Percentiles rank a stretch among this genome's conserved stretches.
Evolutionary conservation across 2,329 filamentous ascomycete species (phyloP).

Genomic region (Colletotrichum caudatum): DNA sequence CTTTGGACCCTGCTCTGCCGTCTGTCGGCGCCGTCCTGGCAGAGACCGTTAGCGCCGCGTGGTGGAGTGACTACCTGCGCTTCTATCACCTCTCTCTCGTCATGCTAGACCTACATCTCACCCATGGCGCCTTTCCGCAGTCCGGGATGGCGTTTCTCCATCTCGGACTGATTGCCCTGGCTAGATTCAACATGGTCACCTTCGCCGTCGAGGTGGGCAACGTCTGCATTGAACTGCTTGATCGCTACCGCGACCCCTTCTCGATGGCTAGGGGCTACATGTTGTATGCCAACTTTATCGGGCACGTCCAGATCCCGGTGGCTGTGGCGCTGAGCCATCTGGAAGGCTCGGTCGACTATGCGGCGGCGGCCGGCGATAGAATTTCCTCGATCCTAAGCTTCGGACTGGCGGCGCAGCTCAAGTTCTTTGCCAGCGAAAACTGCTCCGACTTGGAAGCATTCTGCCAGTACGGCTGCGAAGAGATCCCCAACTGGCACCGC

Average conservation of each 20-base stretch:
- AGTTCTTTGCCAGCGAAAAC: slow-evolving; percentile 78
- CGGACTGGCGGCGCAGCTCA: slow-evolving; percentile 74
- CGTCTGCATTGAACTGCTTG: slow-evolving; percentile 73
- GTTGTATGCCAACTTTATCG: slow-evolving; percentile 76
- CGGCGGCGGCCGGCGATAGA: slow-evolving; percentile 75
- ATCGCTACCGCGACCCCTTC: slow-evolving; percentile 72
- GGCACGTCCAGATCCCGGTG: slow-evolving; percentile 76
- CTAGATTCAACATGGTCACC: slow-evolving; percentile 77
- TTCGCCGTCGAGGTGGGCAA: slow-evolving; percentile 75
- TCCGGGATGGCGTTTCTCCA: slow-evolving; percentile 77
- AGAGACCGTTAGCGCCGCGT: slow-evolving; percentile 77
- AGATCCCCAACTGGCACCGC: slow-evolving; percentile 77
- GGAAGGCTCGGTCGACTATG: slow-evolving; percentile 75
- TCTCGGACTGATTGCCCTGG: slow-evolving; percentile 74
- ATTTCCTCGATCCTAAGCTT: slow-evolving; percentile 79
- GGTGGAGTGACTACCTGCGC: slow-evolving; percentile 78
- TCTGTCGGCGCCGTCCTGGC: slow-evolving; percentile 77
- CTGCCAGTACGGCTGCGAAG: slow-evolving; percentile 78
- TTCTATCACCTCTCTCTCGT: slow-evolving; percentile 78
- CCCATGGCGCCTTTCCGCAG: slow-evolving; percentile 74
- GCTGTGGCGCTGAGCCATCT: slow-evolving; percentile 68
- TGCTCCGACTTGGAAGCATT: slow-evolving; percentile 76
- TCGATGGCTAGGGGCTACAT: slow-evolving; percentile 77
- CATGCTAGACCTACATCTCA: slow-evolving; percentile 75
- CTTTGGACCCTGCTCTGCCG: slow-evolving; percentile 65